Evolutionary conservation across 2,329 filamentous ascomycete genomes (phyloP).

Genomic region (Aphanoascus verrucosus): DNA sequence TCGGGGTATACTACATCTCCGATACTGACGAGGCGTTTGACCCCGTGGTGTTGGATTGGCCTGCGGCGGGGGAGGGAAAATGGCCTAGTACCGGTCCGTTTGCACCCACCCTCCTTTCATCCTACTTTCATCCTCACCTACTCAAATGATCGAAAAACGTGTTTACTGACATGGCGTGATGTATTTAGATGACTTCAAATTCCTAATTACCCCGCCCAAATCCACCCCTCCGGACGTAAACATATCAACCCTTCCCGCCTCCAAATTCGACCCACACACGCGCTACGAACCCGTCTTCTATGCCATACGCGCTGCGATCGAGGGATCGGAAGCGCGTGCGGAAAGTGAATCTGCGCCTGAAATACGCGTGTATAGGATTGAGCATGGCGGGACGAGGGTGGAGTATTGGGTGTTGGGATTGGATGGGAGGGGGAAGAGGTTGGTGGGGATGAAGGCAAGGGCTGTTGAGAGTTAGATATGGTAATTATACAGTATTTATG

Average conservation of each 20-base stretch:
- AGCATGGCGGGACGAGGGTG: conserved; percentile 49
- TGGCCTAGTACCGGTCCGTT: conserved; percentile 1
- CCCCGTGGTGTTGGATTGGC: conserved; percentile 57
- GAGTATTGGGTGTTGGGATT: conserved; percentile 73
- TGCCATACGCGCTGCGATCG: conserved; percentile 47
- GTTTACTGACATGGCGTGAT: too few species aligned
- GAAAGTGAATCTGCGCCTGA: conserved; percentile 38
- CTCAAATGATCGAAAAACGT: too few species aligned
- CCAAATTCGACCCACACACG: conserved; percentile 62
- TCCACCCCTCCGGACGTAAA: conserved; percentile 36
- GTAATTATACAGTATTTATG: neutral
- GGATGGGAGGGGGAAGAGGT: conserved; percentile 43
- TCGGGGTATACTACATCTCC: conserved; percentile 59
- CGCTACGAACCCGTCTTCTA: conserved; percentile 46
- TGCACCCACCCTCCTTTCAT: neutral
- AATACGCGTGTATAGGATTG: conserved; percentile 64
- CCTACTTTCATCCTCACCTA: neutral
- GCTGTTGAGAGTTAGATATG: conserved; percentile 55
- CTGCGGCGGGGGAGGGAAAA: conserved; percentile 17
- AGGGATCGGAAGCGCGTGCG: conserved; percentile 34
- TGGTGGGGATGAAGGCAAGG: conserved; percentile 70
- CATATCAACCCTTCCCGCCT: conserved; percentile 55
- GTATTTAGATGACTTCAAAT: conserved; percentile 62
- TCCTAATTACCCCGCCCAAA: conserved; percentile 44
- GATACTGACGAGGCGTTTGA: conserved; percentile 82